phyloP scores from a whole-genome alignment of 2,329 filamentous ascomycete species.

The Hypoxylon sp. region DNA sequence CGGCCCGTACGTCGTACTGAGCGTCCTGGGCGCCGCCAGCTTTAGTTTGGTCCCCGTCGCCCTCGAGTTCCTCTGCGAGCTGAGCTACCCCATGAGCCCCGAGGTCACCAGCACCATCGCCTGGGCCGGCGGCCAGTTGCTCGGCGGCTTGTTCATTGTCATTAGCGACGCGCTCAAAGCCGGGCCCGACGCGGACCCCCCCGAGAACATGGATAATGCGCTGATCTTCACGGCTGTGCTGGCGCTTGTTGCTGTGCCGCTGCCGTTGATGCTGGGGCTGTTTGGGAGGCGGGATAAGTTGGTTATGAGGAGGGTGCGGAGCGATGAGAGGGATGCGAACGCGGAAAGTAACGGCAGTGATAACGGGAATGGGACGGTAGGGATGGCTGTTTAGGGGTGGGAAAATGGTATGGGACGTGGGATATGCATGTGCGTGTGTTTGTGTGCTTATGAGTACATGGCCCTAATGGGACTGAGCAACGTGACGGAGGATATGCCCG shows the following conservation, averaged over 20 bases:
- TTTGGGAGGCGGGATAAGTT: constrained; percentile 73
- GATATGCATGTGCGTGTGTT: not conserved
- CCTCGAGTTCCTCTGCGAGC: constrained; percentile 88
- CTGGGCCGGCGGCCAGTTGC: constrained; percentile 88
- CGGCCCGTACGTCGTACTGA: constrained; percentile 81
- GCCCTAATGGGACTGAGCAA: not conserved
- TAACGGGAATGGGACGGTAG: constrained; percentile 1
- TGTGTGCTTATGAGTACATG: not conserved
- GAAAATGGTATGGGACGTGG: not conserved
- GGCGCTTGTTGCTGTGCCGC: constrained; percentile 73
- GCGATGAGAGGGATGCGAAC: constrained; percentile 55
- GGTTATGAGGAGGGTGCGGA: constrained; percentile 64
- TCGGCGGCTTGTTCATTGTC: constrained; percentile 88
- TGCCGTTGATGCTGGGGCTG: constrained; percentile 77
- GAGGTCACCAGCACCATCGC: constrained; percentile 87
- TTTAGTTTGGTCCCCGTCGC: constrained; percentile 88
- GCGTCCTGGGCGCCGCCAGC: constrained; percentile 81
- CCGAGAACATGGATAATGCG: constrained; percentile 79
- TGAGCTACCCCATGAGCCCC: constrained; percentile 88
- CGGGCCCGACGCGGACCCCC: constrained; percentile 67
- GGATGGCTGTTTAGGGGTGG: constrained; percentile 2
- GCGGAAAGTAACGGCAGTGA: not conserved
- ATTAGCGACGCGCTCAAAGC: constrained; percentile 81
- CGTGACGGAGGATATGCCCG: not conserved
- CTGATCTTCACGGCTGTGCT: constrained; percentile 86